Evolutionary conservation across 208 protist species (phyloP).

Genomic region (Leishmania major): DNA sequence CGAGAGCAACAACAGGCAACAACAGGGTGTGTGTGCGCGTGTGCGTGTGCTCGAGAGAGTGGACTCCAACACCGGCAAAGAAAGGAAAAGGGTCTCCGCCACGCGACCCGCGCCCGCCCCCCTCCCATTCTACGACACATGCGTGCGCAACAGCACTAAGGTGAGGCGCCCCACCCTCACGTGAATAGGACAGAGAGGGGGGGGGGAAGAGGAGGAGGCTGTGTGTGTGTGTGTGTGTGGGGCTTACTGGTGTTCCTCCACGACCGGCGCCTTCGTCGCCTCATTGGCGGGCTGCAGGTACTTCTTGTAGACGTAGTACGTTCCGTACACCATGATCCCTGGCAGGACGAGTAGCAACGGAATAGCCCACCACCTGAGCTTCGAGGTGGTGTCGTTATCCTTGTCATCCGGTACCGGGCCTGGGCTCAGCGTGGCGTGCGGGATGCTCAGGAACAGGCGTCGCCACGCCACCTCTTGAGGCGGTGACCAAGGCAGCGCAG

Average conservation of each 20-base stretch:
- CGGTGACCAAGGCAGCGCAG: conserved; percentile 21
- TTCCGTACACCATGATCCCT: conserved; percentile 29
- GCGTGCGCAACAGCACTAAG: not conserved
- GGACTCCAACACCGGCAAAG: not conserved
- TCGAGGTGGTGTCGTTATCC: conserved; percentile 41
- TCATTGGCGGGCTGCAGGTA: conserved; percentile 28
- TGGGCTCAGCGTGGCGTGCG: conserved; percentile 36
- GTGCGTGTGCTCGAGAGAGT: no score
- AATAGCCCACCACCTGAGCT: conserved; percentile 53
- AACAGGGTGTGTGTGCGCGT: no score
- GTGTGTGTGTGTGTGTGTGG: no score
- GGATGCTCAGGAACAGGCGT: conserved; percentile 43
- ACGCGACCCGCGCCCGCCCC: not conserved
- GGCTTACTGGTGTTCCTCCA: conserved; percentile 8
- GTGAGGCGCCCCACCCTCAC: not conserved
- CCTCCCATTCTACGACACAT: not conserved
- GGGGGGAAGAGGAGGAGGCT: no score
- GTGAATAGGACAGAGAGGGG: not conserved
- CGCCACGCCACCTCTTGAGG: conserved; percentile 48
- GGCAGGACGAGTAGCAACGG: conserved; percentile 53
- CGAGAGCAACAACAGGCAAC: not conserved
- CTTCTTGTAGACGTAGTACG: conserved; percentile 58
- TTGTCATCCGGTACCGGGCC: conserved; percentile 34
- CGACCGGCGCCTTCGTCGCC: conserved; percentile 1
- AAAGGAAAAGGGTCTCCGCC: not conserved